Conservation (phyloP, 1,284 basidiomycete genomes). For the Butyriboletus appendiculatus region DNA sequence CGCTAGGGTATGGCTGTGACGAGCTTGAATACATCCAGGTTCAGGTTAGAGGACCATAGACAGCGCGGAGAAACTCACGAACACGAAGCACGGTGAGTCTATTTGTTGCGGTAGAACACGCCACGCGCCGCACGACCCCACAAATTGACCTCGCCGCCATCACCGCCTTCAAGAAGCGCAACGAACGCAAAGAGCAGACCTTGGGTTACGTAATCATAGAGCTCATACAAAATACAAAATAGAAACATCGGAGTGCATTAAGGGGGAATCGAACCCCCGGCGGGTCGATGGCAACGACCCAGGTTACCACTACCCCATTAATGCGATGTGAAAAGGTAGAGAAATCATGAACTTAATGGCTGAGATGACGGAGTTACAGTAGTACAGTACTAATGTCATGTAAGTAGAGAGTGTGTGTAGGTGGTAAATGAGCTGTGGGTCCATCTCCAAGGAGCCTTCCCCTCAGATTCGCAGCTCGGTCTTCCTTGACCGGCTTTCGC, state of each 20-base stretch:
- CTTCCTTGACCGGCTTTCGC: too few relatives aligned
- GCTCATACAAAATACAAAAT: neutral
- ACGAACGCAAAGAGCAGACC: neutral
- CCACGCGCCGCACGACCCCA: neutral
- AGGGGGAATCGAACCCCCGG: conserved; percentile 80
- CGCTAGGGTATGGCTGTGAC: neutral
- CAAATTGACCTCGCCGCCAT: conserved; percentile 6
- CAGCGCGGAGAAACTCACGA: conserved; percentile 16
- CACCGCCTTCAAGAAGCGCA: too few relatives aligned
- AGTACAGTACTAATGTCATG: too few relatives aligned
- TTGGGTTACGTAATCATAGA: neutral
- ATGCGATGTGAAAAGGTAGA: too few relatives aligned
- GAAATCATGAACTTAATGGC: too few relatives aligned
- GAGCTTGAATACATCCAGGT: conserved; percentile 4
- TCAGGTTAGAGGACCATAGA: neutral
- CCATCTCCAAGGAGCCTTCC: too few relatives aligned
- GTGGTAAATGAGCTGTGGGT: too few relatives aligned
- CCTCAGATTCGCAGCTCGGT: too few relatives aligned
- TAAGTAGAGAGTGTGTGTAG: too few relatives aligned
- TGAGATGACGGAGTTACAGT: too few relatives aligned
- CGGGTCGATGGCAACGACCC: conserved; percentile 55
- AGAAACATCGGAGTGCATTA: conserved; percentile 46
- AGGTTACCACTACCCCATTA: conserved; percentile 41
- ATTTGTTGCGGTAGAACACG: neutral
- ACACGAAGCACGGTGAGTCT: neutral